Conservation (phyloP, 768 basidiomycete genomes). For the Wakefieldia striispora region DNA sequence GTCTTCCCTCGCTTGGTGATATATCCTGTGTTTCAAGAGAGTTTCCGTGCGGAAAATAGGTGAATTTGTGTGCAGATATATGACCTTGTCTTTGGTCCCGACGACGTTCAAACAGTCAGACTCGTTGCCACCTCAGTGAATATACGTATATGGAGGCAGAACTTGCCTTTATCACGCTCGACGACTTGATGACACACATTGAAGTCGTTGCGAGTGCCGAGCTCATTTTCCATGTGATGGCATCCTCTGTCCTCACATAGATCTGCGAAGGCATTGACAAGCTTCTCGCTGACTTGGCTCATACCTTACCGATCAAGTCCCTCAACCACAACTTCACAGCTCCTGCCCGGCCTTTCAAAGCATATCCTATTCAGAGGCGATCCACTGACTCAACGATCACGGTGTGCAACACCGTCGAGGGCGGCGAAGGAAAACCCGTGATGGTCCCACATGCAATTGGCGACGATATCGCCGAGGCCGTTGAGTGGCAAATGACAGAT, state of each 20-base stretch:
- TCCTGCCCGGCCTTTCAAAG: slow-evolving; percentile 86
- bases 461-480: slow-evolving; percentile 98
- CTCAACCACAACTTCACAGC: slow-evolving; percentile 86
- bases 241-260: slow-evolving; percentile 36
- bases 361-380: slow-evolving; percentile 88
- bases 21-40: slow-evolving; percentile 98
- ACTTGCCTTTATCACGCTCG: slow-evolving; percentile 91
- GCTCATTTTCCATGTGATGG: neutral
- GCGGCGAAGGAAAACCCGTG: slow-evolving; percentile 41
- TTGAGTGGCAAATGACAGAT: slow-evolving; percentile 98
- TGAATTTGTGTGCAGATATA: slow-evolving; percentile 12
- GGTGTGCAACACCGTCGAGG: slow-evolving; percentile 63
- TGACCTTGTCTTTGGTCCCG: neutral
- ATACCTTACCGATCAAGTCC: slow-evolving; percentile 76
- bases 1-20: slow-evolving; percentile 91
- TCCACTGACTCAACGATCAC: slow-evolving; percentile 92
- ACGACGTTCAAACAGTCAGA: slow-evolving; percentile 52
- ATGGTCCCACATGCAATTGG: slow-evolving; percentile 77
- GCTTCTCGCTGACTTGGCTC: slow-evolving; percentile 71
- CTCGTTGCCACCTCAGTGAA: slow-evolving; percentile 90
- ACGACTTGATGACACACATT: slow-evolving; percentile 90
- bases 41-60: slow-evolving; percentile 98
- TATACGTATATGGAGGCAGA: slow-evolving; percentile 97
- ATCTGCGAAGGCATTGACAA: slow-evolving; percentile 90
- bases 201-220: slow-evolving; percentile 68